A percentile compares a stretch with the other conserved stretches of the same genome.
phyloP scores from a whole-genome alignment of 140 eudicot genomes.

The Anethum foeniculum region DNA sequence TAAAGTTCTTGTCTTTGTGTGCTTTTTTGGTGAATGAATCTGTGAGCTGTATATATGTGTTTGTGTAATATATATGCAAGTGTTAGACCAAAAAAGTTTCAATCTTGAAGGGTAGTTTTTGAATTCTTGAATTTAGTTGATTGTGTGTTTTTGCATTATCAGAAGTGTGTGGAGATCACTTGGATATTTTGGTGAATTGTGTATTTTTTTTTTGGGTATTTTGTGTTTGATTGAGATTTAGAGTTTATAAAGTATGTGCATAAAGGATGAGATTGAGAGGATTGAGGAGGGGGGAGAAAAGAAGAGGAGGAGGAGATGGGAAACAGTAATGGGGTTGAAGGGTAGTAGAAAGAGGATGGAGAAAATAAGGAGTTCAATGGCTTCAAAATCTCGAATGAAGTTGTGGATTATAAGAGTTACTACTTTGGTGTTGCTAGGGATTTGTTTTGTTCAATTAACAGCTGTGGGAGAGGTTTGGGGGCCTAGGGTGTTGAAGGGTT shows the following conservation, averaged over 20 bases:
- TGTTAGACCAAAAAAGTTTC: not conserved
- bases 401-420: constrained; percentile 33
- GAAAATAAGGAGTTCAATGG: constrained; percentile 9
- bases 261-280: constrained; percentile 34
- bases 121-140: constrained; percentile 15
- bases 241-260: constrained; percentile 33
- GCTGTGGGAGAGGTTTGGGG: constrained; percentile 77
- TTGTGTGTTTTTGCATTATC: not conserved
- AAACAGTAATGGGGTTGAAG: constrained; percentile 14
- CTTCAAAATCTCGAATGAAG: constrained; percentile 1
- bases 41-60: too few species aligned
- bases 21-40: too few species aligned
- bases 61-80: not conserved
- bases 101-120: not conserved
- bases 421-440: constrained; percentile 65
- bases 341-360: constrained; percentile 13
- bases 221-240: constrained; percentile 12
- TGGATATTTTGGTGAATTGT: constrained; percentile 12
- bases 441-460: constrained; percentile 65
- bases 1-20: not conserved
- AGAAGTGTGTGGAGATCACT: not conserved
- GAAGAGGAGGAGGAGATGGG: constrained; percentile 44
- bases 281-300: constrained; percentile 13
- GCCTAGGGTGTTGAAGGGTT: constrained; percentile 74
- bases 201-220: constrained; percentile 14